A percentile compares a stretch with the other conserved stretches of the same genome.
Evolutionary conservation across 106 monocot genomes (phyloP).

Genomic region (Dendrobium catenatum): DNA sequence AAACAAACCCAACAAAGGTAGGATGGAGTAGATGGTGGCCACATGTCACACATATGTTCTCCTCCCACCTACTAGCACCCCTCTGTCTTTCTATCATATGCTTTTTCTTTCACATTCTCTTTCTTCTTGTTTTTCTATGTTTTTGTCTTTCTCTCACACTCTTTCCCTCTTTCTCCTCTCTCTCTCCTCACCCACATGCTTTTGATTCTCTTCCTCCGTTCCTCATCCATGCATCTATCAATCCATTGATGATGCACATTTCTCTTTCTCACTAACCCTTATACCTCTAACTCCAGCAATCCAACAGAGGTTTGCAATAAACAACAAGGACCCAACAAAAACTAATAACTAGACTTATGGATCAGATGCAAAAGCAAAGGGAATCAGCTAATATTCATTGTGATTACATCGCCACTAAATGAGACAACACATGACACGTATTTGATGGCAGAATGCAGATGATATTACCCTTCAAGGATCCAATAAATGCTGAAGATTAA

Average conservation of each 20-base stretch:
- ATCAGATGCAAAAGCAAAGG: neutral
- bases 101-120: too few species aligned
- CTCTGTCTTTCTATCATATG: neutral
- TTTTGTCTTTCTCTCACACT: neutral
- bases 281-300: neutral
- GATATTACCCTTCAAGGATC: neutral
- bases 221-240: neutral
- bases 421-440: neutral
- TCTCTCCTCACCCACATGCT: neutral
- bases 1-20: neutral
- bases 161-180: neutral
- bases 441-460: neutral
- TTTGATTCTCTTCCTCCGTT: neutral
- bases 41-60: neutral
- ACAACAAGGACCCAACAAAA: neutral
- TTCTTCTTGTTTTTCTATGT: neutral
- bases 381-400: neutral
- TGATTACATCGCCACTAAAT: neutral
- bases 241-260: neutral
- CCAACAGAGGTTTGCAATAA: neutral
- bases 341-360: neutral
- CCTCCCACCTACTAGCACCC: neutral
- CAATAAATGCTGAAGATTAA: neutral
- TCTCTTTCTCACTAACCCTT: neutral
- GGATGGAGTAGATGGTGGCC: neutral